Base-by-base conservation (phyloP, 2,329 filamentous ascomycete genomes). In the Cladosporium sp. region DNA sequence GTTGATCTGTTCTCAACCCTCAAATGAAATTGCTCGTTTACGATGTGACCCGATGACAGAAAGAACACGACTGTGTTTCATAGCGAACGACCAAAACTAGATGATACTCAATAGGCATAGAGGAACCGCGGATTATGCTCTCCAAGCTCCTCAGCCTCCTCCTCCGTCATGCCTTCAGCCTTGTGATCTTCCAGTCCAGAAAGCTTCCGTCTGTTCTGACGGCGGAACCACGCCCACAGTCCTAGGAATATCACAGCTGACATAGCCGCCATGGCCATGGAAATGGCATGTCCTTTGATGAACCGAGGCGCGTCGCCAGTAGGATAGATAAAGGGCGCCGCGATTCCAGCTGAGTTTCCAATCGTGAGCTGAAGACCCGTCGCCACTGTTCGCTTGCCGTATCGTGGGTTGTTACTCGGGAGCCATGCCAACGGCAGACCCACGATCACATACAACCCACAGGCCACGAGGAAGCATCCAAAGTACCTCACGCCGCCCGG, bases 341-440 rank as follows among this genome's bases (percentile, higher is more conserved):
- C 89, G 69, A 93, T 89, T 1, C 91, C 91, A 14, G 87, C 85
- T 15, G 84, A 82, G 70, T 93, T 93, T 2, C 90, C 90, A 62
- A 89, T 84, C 0, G 87, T 91, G 38, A 92, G 80, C 74, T 92
- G 90, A 74, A 92, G 75, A 0, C 89, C 90, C 1, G 86, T 91
- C 0, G 88, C 89, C 0, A 89, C 90, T 0, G 90, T 90, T 34
- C 91, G 82, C 76, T 93, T 93, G 10, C 90, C 90, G 70, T 92
- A 93, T 8, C 91, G 83, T 1, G 91, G 91, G 15, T 86, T 84
- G 68, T 92, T 93, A 24, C 85, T 88, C 0, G 89, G 85, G 10
- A 72, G 69, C 64, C 64, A 65, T 24, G 64, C 64, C 24, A 65
- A 26, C 14, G 64, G 64, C 4, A 65, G 47, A 18, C 64, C 64